Conservation (phyloP, 1,284 basidiomycete species). For the Trametes sp. region DNA sequence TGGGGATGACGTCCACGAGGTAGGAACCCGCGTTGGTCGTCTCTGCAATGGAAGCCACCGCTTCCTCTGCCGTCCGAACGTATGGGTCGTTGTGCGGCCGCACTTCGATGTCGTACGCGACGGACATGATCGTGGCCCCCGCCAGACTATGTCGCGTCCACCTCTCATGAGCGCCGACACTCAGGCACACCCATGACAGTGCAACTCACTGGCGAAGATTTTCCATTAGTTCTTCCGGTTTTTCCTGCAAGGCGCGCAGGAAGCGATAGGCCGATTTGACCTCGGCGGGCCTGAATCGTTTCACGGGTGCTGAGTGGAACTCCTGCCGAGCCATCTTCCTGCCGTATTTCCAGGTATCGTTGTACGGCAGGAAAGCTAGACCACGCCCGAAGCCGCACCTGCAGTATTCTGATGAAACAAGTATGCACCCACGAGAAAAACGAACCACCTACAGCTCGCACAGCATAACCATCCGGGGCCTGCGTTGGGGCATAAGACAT, state of each 20-base stretch:
- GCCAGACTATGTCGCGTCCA: slow-evolving; percentile 33
- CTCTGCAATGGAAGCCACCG: slow-evolving; percentile 26
- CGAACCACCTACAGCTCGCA: slow-evolving; percentile 45
- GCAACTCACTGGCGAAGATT: slow-evolving; percentile 40
- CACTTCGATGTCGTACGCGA: slow-evolving; percentile 40
- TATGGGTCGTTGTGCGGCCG: slow-evolving; percentile 35
- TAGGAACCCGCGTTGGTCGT: slow-evolving; percentile 31
- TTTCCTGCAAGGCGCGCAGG: slow-evolving; percentile 41
- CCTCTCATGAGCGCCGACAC: background rate
- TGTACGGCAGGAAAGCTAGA: slow-evolving; percentile 46
- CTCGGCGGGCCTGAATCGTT: slow-evolving; percentile 25
- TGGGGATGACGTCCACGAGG: slow-evolving; percentile 37
- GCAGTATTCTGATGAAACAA: too few relatives aligned
- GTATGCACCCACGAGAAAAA: too few relatives aligned
- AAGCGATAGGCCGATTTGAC: slow-evolving; percentile 42
- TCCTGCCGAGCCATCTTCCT: slow-evolving; percentile 46
- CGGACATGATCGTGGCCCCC: slow-evolving; percentile 35
- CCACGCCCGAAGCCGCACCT: slow-evolving; percentile 53
- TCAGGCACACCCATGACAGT: background rate
- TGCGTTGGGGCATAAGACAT: slow-evolving; percentile 33
- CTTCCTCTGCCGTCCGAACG: slow-evolving; percentile 36
- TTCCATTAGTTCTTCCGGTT: slow-evolving; percentile 29
- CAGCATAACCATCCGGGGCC: slow-evolving; percentile 45
- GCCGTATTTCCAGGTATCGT: slow-evolving; percentile 49
- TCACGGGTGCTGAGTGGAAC: slow-evolving; percentile 24